Percentiles rank a stretch among this genome's conserved stretches.
Conservation (phyloP, 208 protist species). For the Endotrypanum monterogeii region DNA sequence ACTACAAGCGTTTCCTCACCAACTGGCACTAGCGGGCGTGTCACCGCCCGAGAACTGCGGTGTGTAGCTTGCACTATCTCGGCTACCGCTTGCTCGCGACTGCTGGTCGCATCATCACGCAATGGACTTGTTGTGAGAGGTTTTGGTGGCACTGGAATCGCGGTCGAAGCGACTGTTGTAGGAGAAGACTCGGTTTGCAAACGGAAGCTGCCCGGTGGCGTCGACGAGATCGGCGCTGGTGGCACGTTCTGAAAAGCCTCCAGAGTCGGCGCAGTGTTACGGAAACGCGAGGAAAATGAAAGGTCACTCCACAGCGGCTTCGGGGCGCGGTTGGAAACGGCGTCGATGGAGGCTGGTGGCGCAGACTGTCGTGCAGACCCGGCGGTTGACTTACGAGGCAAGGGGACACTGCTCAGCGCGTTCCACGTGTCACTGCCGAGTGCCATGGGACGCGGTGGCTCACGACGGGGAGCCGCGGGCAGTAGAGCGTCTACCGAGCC, state of each 20-base stretch:
- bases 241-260: conserved; percentile 41
- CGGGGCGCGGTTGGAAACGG: conserved; percentile 19
- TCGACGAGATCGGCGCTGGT: conserved; percentile 8
- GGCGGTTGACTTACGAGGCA: conserved; percentile 9
- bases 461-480: conserved; percentile 14
- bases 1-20: conserved; percentile 20
- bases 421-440: conserved; percentile 50
- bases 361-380: conserved; percentile 3
- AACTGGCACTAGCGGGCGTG: conserved; percentile 35
- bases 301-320: conserved; percentile 52
- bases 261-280: conserved; percentile 35
- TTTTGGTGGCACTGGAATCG: conserved; percentile 33
- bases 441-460: conserved; percentile 33
- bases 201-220: conserved; percentile 4
- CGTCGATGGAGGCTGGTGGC: conserved; percentile 42
- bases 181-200: background rate
- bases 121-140: conserved; percentile 45
- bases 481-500: conserved; percentile 17
- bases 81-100: background rate
- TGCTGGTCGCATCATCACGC: conserved; percentile 19
- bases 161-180: conserved; percentile 1
- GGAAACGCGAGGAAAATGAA: conserved; percentile 30
- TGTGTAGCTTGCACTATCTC: conserved; percentile 2
- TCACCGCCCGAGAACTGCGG: background rate
- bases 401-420: conserved; percentile 29